Evolutionary conservation across 2,329 filamentous ascomycete genomes (phyloP).

Genomic region (Alternaria hordeiaustralica): DNA sequence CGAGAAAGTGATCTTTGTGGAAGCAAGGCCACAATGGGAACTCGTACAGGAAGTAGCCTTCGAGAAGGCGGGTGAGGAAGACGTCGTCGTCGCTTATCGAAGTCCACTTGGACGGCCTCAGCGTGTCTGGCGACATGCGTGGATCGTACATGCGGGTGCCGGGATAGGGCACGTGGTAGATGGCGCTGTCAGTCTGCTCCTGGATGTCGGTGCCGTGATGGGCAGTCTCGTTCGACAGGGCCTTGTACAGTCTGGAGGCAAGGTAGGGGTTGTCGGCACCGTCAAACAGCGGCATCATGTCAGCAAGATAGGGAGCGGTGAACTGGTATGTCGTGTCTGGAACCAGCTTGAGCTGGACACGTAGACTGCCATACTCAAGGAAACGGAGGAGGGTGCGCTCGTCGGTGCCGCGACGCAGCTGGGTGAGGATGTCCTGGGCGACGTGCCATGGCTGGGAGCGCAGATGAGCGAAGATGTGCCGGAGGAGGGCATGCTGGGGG

Average conservation of each 20-base stretch:
- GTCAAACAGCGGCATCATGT: conserved; percentile 1
- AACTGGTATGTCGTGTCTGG: conserved; percentile 1
- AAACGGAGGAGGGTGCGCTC: background rate
- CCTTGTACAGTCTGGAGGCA: background rate
- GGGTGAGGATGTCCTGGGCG: background rate
- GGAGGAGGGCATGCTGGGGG: background rate
- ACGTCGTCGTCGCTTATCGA: conserved; percentile 6
- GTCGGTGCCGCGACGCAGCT: background rate
- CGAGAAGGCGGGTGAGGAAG: conserved; percentile 12
- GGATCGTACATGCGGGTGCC: conserved; percentile 10
- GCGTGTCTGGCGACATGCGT: background rate
- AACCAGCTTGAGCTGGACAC: conserved; percentile 1
- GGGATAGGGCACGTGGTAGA: conserved; percentile 3
- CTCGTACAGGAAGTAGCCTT: conserved; percentile 15
- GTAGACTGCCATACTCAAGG: conserved; percentile 6
- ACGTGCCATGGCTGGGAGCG: background rate
- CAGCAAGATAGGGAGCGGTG: background rate
- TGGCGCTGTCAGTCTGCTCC: background rate
- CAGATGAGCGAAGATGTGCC: conserved; percentile 7
- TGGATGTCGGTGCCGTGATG: background rate
- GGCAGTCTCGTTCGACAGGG: background rate
- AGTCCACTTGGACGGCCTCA: conserved; percentile 14
- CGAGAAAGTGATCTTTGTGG: conserved; percentile 20
- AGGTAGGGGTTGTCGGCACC: background rate
- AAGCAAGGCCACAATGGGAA: conserved; percentile 10